These are phyloP conservation scores for Chrysoporthe cubensis DNA, from an alignment of 2,329 filamentous ascomycete genomes.

Conservation along the genomic window DNA sequence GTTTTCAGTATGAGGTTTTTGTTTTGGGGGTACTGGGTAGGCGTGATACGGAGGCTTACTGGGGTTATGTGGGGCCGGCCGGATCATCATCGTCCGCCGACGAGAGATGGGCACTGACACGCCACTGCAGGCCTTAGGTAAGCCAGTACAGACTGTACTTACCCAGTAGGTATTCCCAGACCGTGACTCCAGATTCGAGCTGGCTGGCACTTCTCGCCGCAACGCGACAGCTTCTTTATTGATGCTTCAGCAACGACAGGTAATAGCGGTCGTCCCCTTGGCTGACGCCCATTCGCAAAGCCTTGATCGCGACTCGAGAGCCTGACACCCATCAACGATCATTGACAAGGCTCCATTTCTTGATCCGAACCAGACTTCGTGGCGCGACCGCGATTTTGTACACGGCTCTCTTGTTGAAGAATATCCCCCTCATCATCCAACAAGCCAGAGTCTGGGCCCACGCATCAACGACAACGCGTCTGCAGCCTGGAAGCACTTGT, in stretches of 20 bases:
- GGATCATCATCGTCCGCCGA: not conserved
- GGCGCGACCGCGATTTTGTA: not conserved
- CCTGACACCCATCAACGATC: conserved; percentile 1
- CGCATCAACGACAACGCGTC: conserved; percentile 11
- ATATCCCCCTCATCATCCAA: not conserved
- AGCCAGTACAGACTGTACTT: not conserved
- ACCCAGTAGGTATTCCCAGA: not conserved
- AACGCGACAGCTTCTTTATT: not conserved
- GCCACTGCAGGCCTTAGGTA: conserved; percentile 1
- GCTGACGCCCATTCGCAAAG: not conserved
- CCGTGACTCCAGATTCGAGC: not conserved
- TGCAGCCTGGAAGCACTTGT: conserved; percentile 9
- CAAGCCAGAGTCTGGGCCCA: conserved; percentile 4
- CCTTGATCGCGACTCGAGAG: not conserved
- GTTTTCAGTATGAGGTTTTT: no score
- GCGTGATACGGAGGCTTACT: no score
- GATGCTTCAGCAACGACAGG: not conserved
- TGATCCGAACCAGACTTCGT: not conserved
- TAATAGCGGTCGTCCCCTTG: not conserved
- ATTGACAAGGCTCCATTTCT: not conserved
- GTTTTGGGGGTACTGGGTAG: no score
- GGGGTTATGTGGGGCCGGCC: not conserved
- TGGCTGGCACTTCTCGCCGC: not conserved
- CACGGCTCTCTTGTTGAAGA: conserved; percentile 2
- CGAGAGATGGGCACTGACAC: not conserved